Percentiles rank a stretch among this genome's conserved stretches.
phyloP scores from a whole-genome alignment of 371 early-diverging fungal genomes.

The Basidiobolus meristosporus region DNA sequence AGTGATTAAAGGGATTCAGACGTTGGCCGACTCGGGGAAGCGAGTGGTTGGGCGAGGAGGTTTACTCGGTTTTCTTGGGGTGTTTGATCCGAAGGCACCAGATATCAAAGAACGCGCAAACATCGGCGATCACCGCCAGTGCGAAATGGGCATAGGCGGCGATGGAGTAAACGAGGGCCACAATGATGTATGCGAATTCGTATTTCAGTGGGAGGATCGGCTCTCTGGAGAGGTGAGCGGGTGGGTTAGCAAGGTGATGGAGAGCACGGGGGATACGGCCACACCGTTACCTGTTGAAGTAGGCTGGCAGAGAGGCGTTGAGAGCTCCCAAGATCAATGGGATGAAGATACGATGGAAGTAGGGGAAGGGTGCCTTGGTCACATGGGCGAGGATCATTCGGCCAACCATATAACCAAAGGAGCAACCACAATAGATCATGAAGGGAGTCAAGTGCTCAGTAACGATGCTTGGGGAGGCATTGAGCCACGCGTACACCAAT shows the following conservation, averaged over 20 bases:
- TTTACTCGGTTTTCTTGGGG: conserved; percentile 2
- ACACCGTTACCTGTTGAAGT: conserved; percentile 28
- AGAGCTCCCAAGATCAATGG: conserved; percentile 46
- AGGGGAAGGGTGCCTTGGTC: conserved; percentile 56
- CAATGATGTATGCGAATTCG: conserved; percentile 28
- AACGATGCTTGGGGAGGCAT: conserved; percentile 42
- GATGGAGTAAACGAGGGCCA: conserved; percentile 23
- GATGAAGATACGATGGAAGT: conserved; percentile 29
- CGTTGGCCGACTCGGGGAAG: too few relatives aligned
- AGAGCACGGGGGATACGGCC: conserved; percentile 1
- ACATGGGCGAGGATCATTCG: conserved; percentile 77
- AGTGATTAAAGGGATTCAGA: too few relatives aligned
- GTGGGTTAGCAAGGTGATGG: neutral
- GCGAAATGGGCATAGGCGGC: conserved; percentile 51
- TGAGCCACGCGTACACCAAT: conserved; percentile 45
- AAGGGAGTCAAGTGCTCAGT: conserved; percentile 41
- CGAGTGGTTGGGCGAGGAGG: too few relatives aligned
- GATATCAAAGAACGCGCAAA: conserved; percentile 68
- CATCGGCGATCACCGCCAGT: conserved; percentile 47
- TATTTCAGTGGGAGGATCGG: conserved; percentile 14
- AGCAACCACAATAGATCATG: conserved; percentile 41
- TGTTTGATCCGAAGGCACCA: conserved; percentile 68
- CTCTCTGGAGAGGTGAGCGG: conserved; percentile 4
- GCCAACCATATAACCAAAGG: conserved; percentile 72
- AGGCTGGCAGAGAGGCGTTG: conserved; percentile 28